These are phyloP conservation scores for Debaryomycetaceae sp. DNA, from an alignment of 1,139 yeast species.

Conservation along the genomic window DNA sequence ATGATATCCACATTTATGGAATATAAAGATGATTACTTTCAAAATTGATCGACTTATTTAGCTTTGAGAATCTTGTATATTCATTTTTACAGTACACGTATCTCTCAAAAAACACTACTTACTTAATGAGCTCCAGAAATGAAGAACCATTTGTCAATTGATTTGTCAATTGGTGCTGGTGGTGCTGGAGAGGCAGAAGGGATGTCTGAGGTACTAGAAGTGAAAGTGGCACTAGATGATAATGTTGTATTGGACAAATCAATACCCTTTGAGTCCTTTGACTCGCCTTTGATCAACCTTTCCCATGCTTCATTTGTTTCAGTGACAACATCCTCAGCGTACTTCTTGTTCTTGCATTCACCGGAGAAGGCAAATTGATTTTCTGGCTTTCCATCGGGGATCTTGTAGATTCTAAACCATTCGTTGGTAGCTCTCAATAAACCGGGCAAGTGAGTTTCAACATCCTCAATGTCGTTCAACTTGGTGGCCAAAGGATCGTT, in stretches of 20 bases:
- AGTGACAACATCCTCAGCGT: conserved; percentile 66
- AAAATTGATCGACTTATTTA: too few species aligned
- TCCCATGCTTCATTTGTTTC: conserved; percentile 85
- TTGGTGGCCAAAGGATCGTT: conserved; percentile 76
- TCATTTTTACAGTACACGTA: neutral
- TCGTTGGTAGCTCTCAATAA: conserved; percentile 77
- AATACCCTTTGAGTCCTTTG: conserved; percentile 49
- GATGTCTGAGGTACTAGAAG: conserved; percentile 47
- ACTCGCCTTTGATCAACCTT: conserved; percentile 54
- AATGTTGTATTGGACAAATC: conserved; percentile 74
- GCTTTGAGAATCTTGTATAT: too few species aligned
- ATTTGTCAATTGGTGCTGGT: conserved; percentile 94
- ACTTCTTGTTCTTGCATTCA: conserved; percentile 64
- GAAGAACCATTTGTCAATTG: conserved; percentile 98
- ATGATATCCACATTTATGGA: too few species aligned
- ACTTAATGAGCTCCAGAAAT: conserved; percentile 75
- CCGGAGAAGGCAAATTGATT: conserved; percentile 87
- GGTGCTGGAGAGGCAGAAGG: conserved; percentile 70
- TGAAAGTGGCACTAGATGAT: conserved; percentile 49
- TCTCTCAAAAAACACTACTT: neutral
- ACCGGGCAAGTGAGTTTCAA: conserved; percentile 79
- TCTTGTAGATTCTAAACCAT: conserved; percentile 95
- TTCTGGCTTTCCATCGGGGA: conserved; percentile 89
- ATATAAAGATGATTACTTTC: too few species aligned
- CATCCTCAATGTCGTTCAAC: conserved; percentile 78